phyloP scores from a whole-genome alignment of 176 grass and related monocot species.

The Tillandsia leiboldiana region DNA sequence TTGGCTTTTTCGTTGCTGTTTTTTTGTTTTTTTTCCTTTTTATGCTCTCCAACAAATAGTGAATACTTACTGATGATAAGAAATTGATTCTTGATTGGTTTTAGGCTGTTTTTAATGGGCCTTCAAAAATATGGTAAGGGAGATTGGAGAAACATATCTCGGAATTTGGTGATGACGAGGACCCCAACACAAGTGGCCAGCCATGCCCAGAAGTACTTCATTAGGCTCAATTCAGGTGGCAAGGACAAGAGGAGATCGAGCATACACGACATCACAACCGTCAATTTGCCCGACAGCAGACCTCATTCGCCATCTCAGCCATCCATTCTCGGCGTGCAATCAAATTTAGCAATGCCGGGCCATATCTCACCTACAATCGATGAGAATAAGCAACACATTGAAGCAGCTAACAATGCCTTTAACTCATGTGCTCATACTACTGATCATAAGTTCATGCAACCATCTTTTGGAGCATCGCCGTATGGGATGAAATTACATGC shows the following conservation, averaged over 20 bases:
- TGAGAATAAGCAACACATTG: slow-evolving; percentile 3
- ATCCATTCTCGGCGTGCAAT: slow-evolving; percentile 33
- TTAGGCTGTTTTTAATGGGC: slow-evolving; percentile 71
- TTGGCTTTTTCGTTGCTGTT: too few relatives aligned
- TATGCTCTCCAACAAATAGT: neutral
- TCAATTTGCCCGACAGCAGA: slow-evolving; percentile 43
- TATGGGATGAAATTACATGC: slow-evolving; percentile 37
- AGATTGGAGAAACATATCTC: slow-evolving; percentile 89
- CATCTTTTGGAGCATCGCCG: slow-evolving; percentile 7
- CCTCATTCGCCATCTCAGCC: slow-evolving; percentile 43
- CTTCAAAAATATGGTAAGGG: slow-evolving; percentile 76
- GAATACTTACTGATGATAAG: slow-evolving; percentile 6
- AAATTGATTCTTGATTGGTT: slow-evolving; percentile 17
- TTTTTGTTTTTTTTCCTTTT: neutral
- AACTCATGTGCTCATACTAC: slow-evolving; percentile 21
- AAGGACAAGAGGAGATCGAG: slow-evolving; percentile 93
- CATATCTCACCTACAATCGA: slow-evolving; percentile 19
- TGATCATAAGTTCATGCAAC: neutral
- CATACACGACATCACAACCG: slow-evolving; percentile 88
- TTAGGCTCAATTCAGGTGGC: slow-evolving; percentile 65
- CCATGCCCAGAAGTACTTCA: slow-evolving; percentile 93
- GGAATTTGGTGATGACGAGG: slow-evolving; percentile 62
- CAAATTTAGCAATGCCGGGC: slow-evolving; percentile 16
- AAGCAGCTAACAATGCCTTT: slow-evolving; percentile 15
- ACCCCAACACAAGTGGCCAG: slow-evolving; percentile 92